Evolutionary conservation across 441 rosid genomes (phyloP), one percentile per base, ranked within the genome.

Genomic region (Daphne laureola): DNA sequence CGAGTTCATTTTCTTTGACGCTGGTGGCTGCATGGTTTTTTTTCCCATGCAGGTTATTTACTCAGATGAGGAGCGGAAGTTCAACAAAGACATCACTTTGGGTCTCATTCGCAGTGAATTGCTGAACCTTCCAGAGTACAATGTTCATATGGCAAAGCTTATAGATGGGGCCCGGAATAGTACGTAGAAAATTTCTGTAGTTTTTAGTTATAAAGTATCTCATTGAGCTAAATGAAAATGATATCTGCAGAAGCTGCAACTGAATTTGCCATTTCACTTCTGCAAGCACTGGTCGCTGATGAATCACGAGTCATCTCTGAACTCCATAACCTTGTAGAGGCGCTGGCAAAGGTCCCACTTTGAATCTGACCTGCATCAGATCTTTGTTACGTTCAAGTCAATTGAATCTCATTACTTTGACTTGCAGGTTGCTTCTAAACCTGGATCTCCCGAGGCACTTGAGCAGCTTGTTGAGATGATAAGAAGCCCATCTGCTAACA

Each of bases 121-220:
- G 66, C 85, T 94, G 53, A 90, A 86, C 72, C 88, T 94, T 53
- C 95, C 99, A 0, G 97, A 94, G 70, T 94, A 94, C 78, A 90
- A 90, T 66, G 85, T 82, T 58, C 96, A 85, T 59, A 87, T 94
- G 87, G 96, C 97, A 25, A 90, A 94, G 73, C 91, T 78, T 67
- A 84, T 90, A 53, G 99, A 94, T 67, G 96, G 99, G 49, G 99
- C 97, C 68, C 81, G 87, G 73, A 82, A 90, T 64, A 94, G 99
- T 94, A 86, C 23, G 95, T 74, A 53, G 18, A 43, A 49, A 54
- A 46, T 48, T 61, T 53, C 42, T 67, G 18, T 23, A 31, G 6
- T n/a, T 8, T 13, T 47, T 21, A 46, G n/a, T 56, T 55, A 5
- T 49, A 11, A 48, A 26, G 42, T 8, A 21, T n/a, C 16, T 65